Conservation (phyloP, 192 early-diverging fungal species). For the Coemansia sp. region DNA sequence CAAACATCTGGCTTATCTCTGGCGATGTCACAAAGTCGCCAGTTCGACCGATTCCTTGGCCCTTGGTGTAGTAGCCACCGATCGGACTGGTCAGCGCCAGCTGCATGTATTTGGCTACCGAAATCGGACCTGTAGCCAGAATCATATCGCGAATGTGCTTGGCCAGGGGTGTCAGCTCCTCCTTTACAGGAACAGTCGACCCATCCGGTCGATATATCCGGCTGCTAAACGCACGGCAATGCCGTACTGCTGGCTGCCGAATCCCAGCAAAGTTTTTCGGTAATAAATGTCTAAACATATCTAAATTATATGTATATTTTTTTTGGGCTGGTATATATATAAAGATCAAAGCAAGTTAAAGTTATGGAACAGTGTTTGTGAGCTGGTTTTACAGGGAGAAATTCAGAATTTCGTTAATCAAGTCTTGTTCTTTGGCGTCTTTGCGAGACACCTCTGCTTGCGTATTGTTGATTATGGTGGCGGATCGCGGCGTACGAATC, state of each 20-base stretch:
- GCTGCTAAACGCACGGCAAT: not conserved
- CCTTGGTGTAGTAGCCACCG: conserved; percentile 91
- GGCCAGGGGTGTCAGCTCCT: conserved; percentile 56
- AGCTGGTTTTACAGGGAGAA: conserved; percentile 6
- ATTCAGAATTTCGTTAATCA: conserved; percentile 34
- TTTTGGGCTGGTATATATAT: no score
- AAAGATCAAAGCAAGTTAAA: no score
- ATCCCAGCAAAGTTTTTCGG: no score
- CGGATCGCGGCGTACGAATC: conserved; percentile 7
- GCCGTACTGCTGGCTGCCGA: not conserved
- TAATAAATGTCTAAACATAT: no score
- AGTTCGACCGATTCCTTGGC: conserved; percentile 82
- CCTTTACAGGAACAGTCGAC: conserved; percentile 27
- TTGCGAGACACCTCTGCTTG: no score
- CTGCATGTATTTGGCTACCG: conserved; percentile 86
- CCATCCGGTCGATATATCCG: conserved; percentile 19
- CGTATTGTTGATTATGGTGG: not conserved
- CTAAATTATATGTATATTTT: no score
- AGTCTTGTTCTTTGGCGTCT: conserved; percentile 14
- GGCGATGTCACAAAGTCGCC: conserved; percentile 97
- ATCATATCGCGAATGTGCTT: conserved; percentile 60
- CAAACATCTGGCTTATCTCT: conserved; percentile 98
- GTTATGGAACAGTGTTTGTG: not conserved
- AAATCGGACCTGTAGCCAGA: conserved; percentile 64
- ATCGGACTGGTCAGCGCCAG: conserved; percentile 80